Base-by-base conservation (phyloP, 495 filamentous ascomycete species). In the Cladorrhinum samala region DNA sequence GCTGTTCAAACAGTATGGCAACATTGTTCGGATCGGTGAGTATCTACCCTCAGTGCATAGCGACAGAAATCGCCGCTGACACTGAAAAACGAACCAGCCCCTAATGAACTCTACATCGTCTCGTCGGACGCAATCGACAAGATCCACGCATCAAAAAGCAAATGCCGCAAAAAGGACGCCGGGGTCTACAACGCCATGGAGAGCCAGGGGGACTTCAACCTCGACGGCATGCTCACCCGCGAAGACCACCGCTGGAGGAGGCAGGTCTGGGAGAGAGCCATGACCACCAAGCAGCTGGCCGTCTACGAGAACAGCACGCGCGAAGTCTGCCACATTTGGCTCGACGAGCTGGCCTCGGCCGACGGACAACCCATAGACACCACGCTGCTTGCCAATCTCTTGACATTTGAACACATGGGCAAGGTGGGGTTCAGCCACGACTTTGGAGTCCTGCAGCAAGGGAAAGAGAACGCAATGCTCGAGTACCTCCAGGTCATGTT, bases 221-320 rank as follows among this genome's bases (percentile, higher is more conserved):
- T 67, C 2, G 57, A 64, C 16, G 59, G 55, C 4, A 61, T 67
- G 18, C 37, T 56, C 0, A 50, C 59, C 38, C 23, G 49, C 38
- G 54, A 63, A 14, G 52, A 57, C 21, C 61, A 63, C 46, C 47
- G 57, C 5, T 58, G 44, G 52, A 45, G 61, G 17, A 49, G 61
- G 0, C 57, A 58, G 44, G 49, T 63, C 20, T 63, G 61, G 57
- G 57, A 60, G 18, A 46, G 41, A 24, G 57, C 61, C 3, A 33
- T 63, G 9, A 59, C 49, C 9, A 57, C 54, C 8, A 57, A 59
- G 42, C 20, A 55, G 70, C 79, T 84, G 58, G 80, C 84, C 57
- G 79, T 83, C 67, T 83, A 85, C 63, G 85, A 89, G 68, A 81
- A 79, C 61, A 85, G 84, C 69, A 81, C 84, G 50, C 77, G 83